A percentile compares a stretch with the other conserved stretches of the same genome.
These are phyloP conservation scores for Tetratostichococcus sp. DNA, from an alignment of 139 green algal species.

Conservation along the genomic window DNA sequence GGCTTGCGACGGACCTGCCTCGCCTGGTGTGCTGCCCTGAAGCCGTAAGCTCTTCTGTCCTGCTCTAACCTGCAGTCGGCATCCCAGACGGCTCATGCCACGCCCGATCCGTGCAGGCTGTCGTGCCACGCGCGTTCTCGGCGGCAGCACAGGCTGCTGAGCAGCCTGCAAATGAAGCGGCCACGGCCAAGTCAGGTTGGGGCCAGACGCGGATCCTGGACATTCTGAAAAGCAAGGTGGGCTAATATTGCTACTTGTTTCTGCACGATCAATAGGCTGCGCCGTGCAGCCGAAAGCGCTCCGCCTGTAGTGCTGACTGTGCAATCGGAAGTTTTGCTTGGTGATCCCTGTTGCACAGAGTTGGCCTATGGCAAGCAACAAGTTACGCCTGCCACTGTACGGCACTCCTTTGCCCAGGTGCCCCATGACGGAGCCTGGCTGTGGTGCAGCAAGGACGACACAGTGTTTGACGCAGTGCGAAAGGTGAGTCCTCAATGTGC, in stretches of 20 bases:
- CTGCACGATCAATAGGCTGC: too few species aligned
- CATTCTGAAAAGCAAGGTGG: slow-evolving; percentile 23
- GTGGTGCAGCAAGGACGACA: slow-evolving; percentile 49
- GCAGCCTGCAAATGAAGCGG: background rate
- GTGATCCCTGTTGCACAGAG: too few species aligned
- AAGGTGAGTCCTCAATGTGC: slow-evolving; percentile 26
- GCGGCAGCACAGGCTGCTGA: background rate
- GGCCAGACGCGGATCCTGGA: slow-evolving; percentile 4
- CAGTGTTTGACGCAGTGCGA: slow-evolving; percentile 46
- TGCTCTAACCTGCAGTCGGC: too few species aligned
- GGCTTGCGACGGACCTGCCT: background rate
- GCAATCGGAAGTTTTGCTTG: too few species aligned
- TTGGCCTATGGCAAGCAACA: too few species aligned
- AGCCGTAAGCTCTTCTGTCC: too few species aligned
- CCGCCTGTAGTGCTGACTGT: background rate
- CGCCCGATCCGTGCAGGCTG: too few species aligned
- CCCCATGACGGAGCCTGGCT: slow-evolving; percentile 45
- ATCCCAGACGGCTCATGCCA: too few species aligned
- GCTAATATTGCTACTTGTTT: too few species aligned
- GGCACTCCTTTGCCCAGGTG: slow-evolving; percentile 7
- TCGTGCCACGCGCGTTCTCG: background rate
- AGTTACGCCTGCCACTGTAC: background rate
- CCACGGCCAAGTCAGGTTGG: background rate
- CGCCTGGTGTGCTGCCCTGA: too few species aligned
- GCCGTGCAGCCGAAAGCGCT: too few species aligned